Conservation (phyloP, 2,329 filamentous ascomycete species). For the Cordyceps tenuipes region DNA sequence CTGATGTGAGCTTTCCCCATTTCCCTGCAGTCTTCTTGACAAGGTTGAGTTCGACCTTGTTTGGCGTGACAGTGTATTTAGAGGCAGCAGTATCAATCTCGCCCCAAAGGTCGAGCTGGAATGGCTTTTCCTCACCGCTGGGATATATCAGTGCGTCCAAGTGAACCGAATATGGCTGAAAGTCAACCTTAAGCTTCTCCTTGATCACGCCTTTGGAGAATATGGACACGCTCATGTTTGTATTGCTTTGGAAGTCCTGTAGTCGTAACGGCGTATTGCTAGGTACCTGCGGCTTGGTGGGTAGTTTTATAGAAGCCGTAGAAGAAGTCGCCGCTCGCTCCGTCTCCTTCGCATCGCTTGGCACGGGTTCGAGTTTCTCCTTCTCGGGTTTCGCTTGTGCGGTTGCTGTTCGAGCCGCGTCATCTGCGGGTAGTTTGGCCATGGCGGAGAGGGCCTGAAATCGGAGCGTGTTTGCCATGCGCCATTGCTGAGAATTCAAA, state of each 20-base stretch:
- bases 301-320: neutral
- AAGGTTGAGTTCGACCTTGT: conserved; percentile 72
- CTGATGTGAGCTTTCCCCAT: conserved; percentile 42
- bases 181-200: conserved; percentile 31
- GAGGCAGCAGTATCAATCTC: conserved; percentile 54
- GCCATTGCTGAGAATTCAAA: conserved; percentile 22
- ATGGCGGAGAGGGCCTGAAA: conserved; percentile 38
- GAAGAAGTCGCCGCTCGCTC: conserved; percentile 13
- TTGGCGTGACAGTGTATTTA: conserved; percentile 58
- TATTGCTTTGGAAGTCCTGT: conserved; percentile 29
- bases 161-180: conserved; percentile 19
- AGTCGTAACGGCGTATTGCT: conserved; percentile 20
- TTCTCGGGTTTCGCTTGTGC: conserved; percentile 23
- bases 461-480: conserved; percentile 37
- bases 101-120: conserved; percentile 58
- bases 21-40: conserved; percentile 60
- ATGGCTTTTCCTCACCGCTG: conserved; percentile 48
- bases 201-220: conserved; percentile 36
- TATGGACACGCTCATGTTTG: conserved; percentile 30
- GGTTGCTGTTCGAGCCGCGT: conserved; percentile 39
- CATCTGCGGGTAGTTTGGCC: conserved; percentile 34
- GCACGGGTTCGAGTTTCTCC: conserved; percentile 21
- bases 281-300: conserved; percentile 12
- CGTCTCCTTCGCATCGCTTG: neutral
- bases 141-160: conserved; percentile 26